Percentiles rank a stretch among this genome's conserved stretches.
Conservation (phyloP, 1,139 yeast species). For the Williopsis jadinii region DNA sequence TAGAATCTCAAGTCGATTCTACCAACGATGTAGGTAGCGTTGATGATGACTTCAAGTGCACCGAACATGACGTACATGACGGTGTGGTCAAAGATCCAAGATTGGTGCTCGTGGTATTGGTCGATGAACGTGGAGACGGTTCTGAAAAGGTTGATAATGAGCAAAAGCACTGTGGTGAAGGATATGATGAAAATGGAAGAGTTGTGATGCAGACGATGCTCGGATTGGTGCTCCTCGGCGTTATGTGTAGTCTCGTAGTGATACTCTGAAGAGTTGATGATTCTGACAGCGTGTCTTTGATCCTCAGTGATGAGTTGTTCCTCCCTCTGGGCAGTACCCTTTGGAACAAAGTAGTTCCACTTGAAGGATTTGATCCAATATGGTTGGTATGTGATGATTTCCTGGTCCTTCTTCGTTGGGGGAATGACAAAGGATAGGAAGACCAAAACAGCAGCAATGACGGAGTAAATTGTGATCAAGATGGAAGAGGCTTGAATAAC, state of each 20-base stretch:
- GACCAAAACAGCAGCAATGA: constrained; percentile 48
- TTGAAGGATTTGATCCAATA: constrained; percentile 68
- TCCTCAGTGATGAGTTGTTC: constrained; percentile 43
- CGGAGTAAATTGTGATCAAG: constrained; percentile 50
- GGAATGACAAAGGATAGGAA: constrained; percentile 46
- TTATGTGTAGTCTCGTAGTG: constrained; percentile 32
- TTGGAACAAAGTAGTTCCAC: constrained; percentile 49
- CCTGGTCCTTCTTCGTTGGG: constrained; percentile 51
- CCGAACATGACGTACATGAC: constrained; percentile 68
- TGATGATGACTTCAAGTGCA: constrained; percentile 51
- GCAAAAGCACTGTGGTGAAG: constrained; percentile 45
- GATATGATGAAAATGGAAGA: constrained; percentile 38
- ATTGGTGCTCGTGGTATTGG: constrained; percentile 26
- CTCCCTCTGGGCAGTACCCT: constrained; percentile 40
- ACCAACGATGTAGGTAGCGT: constrained; percentile 48
- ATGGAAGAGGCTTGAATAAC: constrained; percentile 56
- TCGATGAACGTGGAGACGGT: constrained; percentile 46
- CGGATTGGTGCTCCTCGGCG: constrained; percentile 15
- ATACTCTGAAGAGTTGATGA: constrained; percentile 32
- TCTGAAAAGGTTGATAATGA: constrained; percentile 51
- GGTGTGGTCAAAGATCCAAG: constrained; percentile 43
- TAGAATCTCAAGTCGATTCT: constrained; percentile 73
- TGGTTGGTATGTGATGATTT: constrained; percentile 60
- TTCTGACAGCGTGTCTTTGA: constrained; percentile 38
- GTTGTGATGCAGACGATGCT: constrained; percentile 36